These are phyloP conservation scores for Trypanosoma congolense DNA, from an alignment of 208 protist genomes.

Conservation along the genomic window DNA sequence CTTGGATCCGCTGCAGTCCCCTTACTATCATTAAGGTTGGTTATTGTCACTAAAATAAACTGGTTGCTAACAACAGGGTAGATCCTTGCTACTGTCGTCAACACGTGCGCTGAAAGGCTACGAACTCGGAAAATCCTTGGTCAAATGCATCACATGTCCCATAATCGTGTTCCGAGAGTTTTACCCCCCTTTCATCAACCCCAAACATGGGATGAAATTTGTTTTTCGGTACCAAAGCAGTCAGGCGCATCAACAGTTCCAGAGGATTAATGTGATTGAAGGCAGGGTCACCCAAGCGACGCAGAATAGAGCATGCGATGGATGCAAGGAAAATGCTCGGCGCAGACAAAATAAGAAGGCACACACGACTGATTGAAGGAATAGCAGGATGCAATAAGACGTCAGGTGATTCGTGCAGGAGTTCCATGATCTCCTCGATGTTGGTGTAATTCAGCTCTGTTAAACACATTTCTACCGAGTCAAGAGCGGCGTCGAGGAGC, in stretches of 20 bases:
- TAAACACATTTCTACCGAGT: constrained; percentile 21
- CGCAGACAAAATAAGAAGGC: constrained; percentile 39
- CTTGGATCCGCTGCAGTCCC: constrained; percentile 54
- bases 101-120: constrained; percentile 28
- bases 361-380: constrained; percentile 20
- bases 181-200: constrained; percentile 27
- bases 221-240: constrained; percentile 47
- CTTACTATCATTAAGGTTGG: constrained; percentile 30
- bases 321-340: constrained; percentile 73
- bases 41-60: constrained; percentile 40
- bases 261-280: constrained; percentile 30
- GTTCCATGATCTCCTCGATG: constrained; percentile 46
- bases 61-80: constrained; percentile 46
- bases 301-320: constrained; percentile 32
- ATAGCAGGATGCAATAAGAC: constrained; percentile 18
- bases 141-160: constrained; percentile 50
- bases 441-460: constrained; percentile 27
- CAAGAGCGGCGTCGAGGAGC: constrained; percentile 17
- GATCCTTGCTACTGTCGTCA: constrained; percentile 36
- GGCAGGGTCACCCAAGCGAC: constrained; percentile 28
- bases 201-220: constrained; percentile 52
- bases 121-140: constrained; percentile 60
- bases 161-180: constrained; percentile 60
- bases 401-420: constrained; percentile 42
- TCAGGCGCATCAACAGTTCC: constrained; percentile 35